phyloP scores from a whole-genome alignment of 2,329 filamentous ascomycete species.

The Claviceps africana region DNA sequence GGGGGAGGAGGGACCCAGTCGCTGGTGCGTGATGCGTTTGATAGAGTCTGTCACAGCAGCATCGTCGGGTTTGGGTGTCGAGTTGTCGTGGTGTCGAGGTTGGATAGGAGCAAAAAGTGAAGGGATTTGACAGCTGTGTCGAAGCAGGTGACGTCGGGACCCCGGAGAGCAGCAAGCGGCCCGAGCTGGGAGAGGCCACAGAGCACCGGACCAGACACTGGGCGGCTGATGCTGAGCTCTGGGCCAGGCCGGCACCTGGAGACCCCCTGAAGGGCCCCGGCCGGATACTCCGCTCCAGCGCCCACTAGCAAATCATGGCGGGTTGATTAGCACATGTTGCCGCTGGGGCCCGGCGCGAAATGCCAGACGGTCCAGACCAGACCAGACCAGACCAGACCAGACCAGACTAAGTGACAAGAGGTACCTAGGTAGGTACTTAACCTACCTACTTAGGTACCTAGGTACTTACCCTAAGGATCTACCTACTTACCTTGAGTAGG shows the following conservation, averaged over 20 bases:
- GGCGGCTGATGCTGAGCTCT: neutral
- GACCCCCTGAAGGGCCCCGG: too few relatives aligned
- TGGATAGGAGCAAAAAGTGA: neutral
- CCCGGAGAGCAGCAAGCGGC: neutral
- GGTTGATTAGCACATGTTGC: slow-evolving; percentile 1
- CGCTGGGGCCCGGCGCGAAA: too few relatives aligned
- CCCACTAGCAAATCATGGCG: slow-evolving; percentile 4
- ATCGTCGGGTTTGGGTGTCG: slow-evolving; percentile 5
- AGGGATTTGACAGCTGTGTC: neutral
- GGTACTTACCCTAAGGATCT: too few relatives aligned
- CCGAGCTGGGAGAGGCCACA: too few relatives aligned
- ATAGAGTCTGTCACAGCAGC: slow-evolving; percentile 4
- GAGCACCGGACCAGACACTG: neutral
- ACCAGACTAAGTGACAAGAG: too few relatives aligned
- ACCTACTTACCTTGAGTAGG: too few relatives aligned
- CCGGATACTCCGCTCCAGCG: neutral
- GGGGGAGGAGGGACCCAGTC: slow-evolving; percentile 1
- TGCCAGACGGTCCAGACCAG: too few relatives aligned
- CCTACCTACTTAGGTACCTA: too few relatives aligned
- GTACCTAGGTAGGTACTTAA: too few relatives aligned
- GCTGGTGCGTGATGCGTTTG: slow-evolving; percentile 7
- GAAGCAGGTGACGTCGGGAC: slow-evolving; percentile 6
- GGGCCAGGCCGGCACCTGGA: too few relatives aligned
- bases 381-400: too few relatives aligned
- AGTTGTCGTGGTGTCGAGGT: neutral